Percentiles rank a stretch among this genome's conserved stretches.
Evolutionary conservation across 306 rosid species (phyloP).

Genomic region (Benincasa hispida): DNA sequence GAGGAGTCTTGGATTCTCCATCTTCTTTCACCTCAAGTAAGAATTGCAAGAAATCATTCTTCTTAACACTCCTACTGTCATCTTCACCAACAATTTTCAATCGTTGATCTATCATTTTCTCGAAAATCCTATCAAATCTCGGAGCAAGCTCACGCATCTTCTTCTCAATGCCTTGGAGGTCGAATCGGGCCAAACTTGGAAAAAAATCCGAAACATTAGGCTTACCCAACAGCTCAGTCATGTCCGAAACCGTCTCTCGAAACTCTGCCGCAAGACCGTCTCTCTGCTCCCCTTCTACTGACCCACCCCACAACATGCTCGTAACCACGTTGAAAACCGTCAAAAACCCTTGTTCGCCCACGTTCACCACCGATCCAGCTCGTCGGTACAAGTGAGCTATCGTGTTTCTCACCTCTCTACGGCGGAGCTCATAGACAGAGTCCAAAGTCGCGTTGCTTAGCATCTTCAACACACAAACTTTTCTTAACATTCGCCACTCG

Average conservation of each 20-base stretch:
- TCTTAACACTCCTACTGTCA: background rate
- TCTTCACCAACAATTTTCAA: background rate
- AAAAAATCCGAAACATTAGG: slow-evolving; percentile 68
- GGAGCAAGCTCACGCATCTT: slow-evolving; percentile 17
- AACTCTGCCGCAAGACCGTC: slow-evolving; percentile 41
- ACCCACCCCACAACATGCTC: slow-evolving; percentile 64
- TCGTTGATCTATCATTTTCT: slow-evolving; percentile 32
- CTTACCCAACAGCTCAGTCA: slow-evolving; percentile 30
- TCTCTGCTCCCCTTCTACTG: slow-evolving; percentile 44
- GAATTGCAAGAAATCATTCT: slow-evolving; percentile 41
- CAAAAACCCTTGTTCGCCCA: slow-evolving; percentile 47
- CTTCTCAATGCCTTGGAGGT: slow-evolving; percentile 54
- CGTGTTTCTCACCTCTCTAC: slow-evolving; percentile 31
- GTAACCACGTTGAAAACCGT: slow-evolving; percentile 51
- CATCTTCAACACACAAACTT: slow-evolving; percentile 52
- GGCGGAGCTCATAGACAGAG: slow-evolving; percentile 46
- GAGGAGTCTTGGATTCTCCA: slow-evolving; percentile 34
- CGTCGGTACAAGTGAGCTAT: slow-evolving; percentile 17
- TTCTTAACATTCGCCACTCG: slow-evolving; percentile 79
- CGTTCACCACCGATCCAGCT: slow-evolving; percentile 33
- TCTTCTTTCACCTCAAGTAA: slow-evolving; percentile 45
- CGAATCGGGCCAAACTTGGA: slow-evolving; percentile 61
- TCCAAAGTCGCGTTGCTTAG: slow-evolving; percentile 41
- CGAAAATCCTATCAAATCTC: slow-evolving; percentile 47
- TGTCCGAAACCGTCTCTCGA: slow-evolving; percentile 29